Base-by-base conservation (phyloP, 179 eudicot species). In the Gypsophila paniculata region DNA sequence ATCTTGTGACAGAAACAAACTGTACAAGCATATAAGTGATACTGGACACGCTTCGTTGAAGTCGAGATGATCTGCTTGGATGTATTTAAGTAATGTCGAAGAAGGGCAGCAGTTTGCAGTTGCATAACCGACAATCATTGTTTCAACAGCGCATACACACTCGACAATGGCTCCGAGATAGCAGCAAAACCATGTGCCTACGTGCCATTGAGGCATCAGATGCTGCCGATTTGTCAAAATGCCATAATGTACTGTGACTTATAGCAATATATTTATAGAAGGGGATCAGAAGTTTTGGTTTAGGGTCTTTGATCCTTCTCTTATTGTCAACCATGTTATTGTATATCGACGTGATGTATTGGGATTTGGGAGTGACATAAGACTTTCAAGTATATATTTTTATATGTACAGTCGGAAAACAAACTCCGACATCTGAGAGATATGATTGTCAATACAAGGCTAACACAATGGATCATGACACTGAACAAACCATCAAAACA, bases 31-130 rank as follows among this genome's bases (percentile, higher is more conserved):
- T 86, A 61, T 94, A 76, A 83, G 79, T 70, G 97, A 89, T 4
- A 81, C 91, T 15, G 96, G 97, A 53, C 99, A 91, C 81, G 99
- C 97, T 8, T 58, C 86, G 1, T 63, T 86, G 68, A 94, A 83
- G 79, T 86, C 76, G 18, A 75, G 84, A 75, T 85, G 87, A 84
- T 69, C 10, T 61, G 18, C 49, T 61, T 63, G 11, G 64, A 70
- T 53, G 12, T 61, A 60, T 23, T 0, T 21, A 1, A 65, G 42
- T 29, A 39, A 65, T 2, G 53, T 44, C n/a, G 32, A 61, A 32
- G 63, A 46, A 70, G 38, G 5, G 32, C 58, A 44, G 18, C 39
- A 38, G 44, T 22, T 39, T 46, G 21, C 19, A 18, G 32, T 18
- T 23, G 49, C 26, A 11, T 25, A 46, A 11, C 15, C 52, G 1